Base-by-base conservation (phyloP, 352 stramenopile species). In the Phytopythium vexans region DNA sequence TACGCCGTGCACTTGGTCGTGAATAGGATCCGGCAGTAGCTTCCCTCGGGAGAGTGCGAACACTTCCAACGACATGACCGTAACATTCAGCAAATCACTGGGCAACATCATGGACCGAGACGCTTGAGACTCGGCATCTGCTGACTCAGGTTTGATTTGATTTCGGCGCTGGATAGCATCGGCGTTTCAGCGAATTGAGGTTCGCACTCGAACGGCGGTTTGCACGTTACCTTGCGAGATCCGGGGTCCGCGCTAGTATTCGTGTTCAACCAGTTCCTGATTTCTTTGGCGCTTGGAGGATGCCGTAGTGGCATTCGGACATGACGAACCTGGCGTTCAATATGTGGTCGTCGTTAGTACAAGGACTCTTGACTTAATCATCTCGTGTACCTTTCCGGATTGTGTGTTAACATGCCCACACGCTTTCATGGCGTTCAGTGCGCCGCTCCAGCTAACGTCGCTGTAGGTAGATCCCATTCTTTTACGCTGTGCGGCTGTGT, bases 11-110 rank as follows among this genome's bases (percentile, higher is more conserved):
- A 96, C 68, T 9, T 69, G 66, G 33, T 96, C 86, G 7, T 78
- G 49, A 3, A 73, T 66, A 15, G 87, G 85, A 58, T 96, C 82
- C 5, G 85, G 82, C 1, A 91, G 64, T 39, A 94, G 59, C n/a
- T 43, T 66, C 3, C 71, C 73, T 45, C 78, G 66, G 1, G 81
- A 88, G 37, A 58, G 56, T 0, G 76, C 74, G 60, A 86, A 83
- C 8, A 93, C 54, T 51, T 96, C 87, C 31, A 96, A 55, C 7
- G 84, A 92, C 15, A 96, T 43, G 27, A 90, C 62, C 3, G 86
- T 95, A 10, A 96, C 49, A 56, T 92, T 94, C 4, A 81, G 88
- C 21, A 72, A 61, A 14, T 70, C 64, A 0, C 67, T 53, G 21
- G 55, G 64, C 1, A 66, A 66, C 1, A 44, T 58, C 37, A 55